These are phyloP conservation scores for Fragaria iinumae DNA, from an alignment of 306 rosid species.

Conservation along the genomic window DNA sequence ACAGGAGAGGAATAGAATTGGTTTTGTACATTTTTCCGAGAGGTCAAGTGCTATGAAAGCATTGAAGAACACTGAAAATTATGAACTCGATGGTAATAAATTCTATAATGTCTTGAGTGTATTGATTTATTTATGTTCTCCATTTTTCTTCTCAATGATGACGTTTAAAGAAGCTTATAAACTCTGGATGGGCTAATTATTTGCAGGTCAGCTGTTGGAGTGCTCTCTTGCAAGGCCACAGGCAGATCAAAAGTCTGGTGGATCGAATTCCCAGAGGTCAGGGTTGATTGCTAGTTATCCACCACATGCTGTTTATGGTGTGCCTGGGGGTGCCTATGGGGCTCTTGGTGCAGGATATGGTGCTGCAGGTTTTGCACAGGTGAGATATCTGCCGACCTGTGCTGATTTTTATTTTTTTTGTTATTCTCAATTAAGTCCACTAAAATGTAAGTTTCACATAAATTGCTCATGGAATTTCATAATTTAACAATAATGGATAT, in stretches of 20 bases:
- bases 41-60: conserved; percentile 96
- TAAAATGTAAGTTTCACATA: background rate
- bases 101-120: background rate
- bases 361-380: conserved; percentile 77
- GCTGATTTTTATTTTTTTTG: conserved; percentile 8
- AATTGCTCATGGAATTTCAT: background rate
- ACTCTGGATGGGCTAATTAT: conserved; percentile 13
- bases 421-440: background rate
- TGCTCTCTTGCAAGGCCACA: conserved; percentile 99
- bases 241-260: conserved; percentile 78
- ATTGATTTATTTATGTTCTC: background rate
- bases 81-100: conserved; percentile 72
- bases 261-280: conserved; percentile 53
- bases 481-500: background rate
- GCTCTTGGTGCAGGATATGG: conserved; percentile 72
- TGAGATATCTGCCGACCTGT: conserved; percentile 21
- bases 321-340: conserved; percentile 78
- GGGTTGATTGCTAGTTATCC: conserved; percentile 88
- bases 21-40: conserved; percentile 93
- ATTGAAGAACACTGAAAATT: conserved; percentile 80
- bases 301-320: conserved; percentile 65
- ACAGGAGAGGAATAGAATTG: conserved; percentile 85
- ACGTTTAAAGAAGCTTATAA: conserved; percentile 22
- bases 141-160: background rate
- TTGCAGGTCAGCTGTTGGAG: conserved; percentile 77